Evolutionary conservation across 164 flowering plant species (phyloP).

Genomic region (Cinnamomum chago): DNA sequence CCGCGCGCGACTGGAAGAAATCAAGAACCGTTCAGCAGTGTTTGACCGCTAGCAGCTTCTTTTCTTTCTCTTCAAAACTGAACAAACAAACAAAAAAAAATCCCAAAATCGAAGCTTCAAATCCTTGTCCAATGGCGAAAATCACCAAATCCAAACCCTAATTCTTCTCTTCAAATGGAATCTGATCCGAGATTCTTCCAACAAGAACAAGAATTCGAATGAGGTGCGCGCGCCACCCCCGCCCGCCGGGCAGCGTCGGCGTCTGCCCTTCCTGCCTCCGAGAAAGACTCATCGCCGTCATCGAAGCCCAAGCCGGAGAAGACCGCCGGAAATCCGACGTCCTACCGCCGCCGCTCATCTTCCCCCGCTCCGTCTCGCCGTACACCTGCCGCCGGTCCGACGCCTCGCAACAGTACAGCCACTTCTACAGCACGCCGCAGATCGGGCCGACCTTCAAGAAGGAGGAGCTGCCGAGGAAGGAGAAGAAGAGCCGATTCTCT

Average conservation of each 20-base stretch:
- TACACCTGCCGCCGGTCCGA: constrained; percentile 59
- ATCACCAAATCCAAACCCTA: neutral
- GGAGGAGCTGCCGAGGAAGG: neutral
- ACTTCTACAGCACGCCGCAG: constrained; percentile 76
- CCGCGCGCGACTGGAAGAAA: neutral
- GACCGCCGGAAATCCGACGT: constrained; percentile 29
- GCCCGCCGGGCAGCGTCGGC: constrained; percentile 61
- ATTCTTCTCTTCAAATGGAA: neutral
- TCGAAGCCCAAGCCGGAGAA: constrained; percentile 45
- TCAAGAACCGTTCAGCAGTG: neutral
- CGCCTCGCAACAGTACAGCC: constrained; percentile 13
- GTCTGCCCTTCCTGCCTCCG: constrained; percentile 93
- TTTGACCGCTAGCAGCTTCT: neutral
- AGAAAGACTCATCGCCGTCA: constrained; percentile 57
- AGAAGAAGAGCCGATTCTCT: constrained; percentile 17
- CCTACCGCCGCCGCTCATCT: neutral
- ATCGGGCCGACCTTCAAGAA: constrained; percentile 35
- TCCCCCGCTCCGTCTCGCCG: constrained; percentile 49
- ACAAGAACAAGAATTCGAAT: constrained; percentile 20
- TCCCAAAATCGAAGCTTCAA: neutral
- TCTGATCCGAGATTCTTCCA: neutral
- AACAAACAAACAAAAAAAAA: neutral
- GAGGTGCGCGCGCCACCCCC: constrained; percentile 74
- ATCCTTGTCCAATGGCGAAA: neutral
- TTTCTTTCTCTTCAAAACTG: neutral